Evolutionary conservation across 2,329 filamentous ascomycete species (phyloP).

Genomic region (Didymella arachidicola): DNA sequence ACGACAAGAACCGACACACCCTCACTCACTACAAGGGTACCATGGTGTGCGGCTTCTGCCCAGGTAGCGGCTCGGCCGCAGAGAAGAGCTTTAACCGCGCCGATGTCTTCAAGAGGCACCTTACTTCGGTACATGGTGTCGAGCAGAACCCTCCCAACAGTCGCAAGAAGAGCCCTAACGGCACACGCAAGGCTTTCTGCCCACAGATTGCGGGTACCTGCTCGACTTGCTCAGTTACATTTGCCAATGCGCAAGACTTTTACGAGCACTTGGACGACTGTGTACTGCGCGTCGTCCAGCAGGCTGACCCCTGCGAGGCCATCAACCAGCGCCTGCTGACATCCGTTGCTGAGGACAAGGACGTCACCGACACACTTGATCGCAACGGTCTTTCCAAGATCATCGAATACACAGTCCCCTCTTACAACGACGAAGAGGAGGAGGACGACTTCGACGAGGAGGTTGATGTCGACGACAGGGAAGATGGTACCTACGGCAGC

Average conservation of each 20-base stretch:
- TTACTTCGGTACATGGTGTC: conserved; percentile 89
- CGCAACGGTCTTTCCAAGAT: conserved; percentile 52
- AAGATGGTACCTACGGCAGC: conserved; percentile 63
- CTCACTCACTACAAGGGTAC: conserved; percentile 96
- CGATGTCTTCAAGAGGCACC: conserved; percentile 93
- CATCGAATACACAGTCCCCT: conserved; percentile 55
- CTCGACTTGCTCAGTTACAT: conserved; percentile 87
- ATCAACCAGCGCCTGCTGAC: conserved; percentile 54
- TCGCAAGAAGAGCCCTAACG: conserved; percentile 71
- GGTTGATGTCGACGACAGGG: conserved; percentile 59
- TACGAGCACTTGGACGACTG: conserved; percentile 90
- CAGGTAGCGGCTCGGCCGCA: conserved; percentile 83
- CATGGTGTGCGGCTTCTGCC: conserved; percentile 96
- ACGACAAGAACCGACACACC: conserved; percentile 95
- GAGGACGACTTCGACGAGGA: conserved; percentile 68
- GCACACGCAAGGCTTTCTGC: conserved; percentile 69
- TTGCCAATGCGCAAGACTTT: conserved; percentile 90
- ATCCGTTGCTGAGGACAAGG: conserved; percentile 51
- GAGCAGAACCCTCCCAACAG: conserved; percentile 94
- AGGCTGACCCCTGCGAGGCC: conserved; percentile 53
- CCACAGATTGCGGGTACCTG: conserved; percentile 81
- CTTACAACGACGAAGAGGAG: conserved; percentile 63
- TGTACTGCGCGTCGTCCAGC: conserved; percentile 67
- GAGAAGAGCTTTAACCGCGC: conserved; percentile 97
- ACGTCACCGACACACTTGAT: conserved; percentile 51